These are phyloP conservation scores for Pseudocercospora vitis DNA, from an alignment of 2,329 filamentous ascomycete species.

Conservation along the genomic window DNA sequence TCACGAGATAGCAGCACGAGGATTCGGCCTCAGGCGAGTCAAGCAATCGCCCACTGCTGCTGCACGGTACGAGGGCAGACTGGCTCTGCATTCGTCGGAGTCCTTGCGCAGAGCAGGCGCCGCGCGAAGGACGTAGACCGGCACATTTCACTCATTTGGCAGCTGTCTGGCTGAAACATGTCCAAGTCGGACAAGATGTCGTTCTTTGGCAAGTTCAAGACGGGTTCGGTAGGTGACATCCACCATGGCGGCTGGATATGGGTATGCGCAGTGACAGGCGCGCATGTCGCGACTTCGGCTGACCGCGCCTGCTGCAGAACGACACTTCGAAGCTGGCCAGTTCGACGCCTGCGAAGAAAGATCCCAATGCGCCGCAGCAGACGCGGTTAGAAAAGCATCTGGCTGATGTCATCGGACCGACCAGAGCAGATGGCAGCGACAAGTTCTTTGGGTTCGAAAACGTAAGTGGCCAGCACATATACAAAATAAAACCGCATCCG, in stretches of 20 bases:
- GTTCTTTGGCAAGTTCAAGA: conserved; percentile 57
- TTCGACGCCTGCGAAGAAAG: conserved; percentile 56
- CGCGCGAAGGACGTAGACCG: conserved; percentile 3
- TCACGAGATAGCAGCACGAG: conserved; percentile 13
- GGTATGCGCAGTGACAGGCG: conserved; percentile 3
- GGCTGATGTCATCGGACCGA: conserved; percentile 74
- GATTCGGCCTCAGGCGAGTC: not conserved
- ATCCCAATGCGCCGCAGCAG: conserved; percentile 56
- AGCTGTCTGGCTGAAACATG: not conserved
- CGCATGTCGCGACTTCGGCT: conserved; percentile 14
- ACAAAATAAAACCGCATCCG: not conserved
- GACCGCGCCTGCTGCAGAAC: conserved; percentile 41
- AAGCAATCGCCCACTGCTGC: too few species aligned
- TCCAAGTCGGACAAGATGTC: conserved; percentile 43
- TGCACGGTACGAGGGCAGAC: too few species aligned
- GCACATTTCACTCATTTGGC: not conserved
- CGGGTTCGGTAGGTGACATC: conserved; percentile 45
- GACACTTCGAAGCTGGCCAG: conserved; percentile 49
- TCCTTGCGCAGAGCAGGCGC: conserved; percentile 12
- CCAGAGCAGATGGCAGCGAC: conserved; percentile 86
- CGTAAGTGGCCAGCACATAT: conserved; percentile 58
- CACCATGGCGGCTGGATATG: conserved; percentile 21
- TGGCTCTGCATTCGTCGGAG: not conserved
- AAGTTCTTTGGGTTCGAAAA: conserved; percentile 99
- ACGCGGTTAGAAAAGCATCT: conserved; percentile 73